A percentile compares a stretch with the other conserved stretches of the same genome.
Evolutionary conservation across 495 filamentous ascomycete genomes (phyloP).

Genomic region (Aspergillus sclerotiicarbonarius): DNA sequence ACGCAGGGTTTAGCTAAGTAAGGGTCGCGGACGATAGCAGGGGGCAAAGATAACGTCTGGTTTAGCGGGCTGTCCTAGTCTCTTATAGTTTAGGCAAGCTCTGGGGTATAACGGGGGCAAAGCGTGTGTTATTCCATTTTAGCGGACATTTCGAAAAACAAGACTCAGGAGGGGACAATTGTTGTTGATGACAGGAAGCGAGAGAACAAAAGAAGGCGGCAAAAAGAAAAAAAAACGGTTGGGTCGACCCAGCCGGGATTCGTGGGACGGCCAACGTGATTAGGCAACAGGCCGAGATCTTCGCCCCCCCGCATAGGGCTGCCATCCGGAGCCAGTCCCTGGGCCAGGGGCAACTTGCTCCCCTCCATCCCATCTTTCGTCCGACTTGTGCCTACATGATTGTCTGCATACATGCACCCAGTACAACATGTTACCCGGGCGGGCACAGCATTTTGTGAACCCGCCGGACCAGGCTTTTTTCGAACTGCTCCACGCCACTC

Average conservation of each 20-base stretch:
- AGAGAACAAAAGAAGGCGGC: background rate
- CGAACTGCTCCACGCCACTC: conserved; percentile 62
- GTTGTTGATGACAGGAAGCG: background rate
- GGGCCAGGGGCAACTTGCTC: too few relatives aligned
- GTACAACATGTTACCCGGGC: background rate
- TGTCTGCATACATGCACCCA: background rate
- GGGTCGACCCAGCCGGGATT: background rate
- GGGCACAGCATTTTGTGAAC: conserved; percentile 39
- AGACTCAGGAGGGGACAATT: background rate
- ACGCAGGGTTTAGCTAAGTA: background rate
- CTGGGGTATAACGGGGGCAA: conserved; percentile 1
- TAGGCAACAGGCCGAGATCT: background rate
- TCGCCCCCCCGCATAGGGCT: background rate
- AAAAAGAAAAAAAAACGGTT: background rate
- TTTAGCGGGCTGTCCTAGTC: background rate
- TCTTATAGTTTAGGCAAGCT: background rate
- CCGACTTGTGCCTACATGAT: background rate
- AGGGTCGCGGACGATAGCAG: too few relatives aligned
- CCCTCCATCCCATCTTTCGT: too few relatives aligned
- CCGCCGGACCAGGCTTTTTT: conserved; percentile 60
- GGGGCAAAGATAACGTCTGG: background rate
- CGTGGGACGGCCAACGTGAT: background rate
- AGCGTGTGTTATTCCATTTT: conserved; percentile 24
- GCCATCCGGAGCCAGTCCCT: too few relatives aligned
- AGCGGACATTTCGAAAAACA: conserved; percentile 1